Percentiles rank a stretch among this genome's conserved stretches.
Evolutionary conservation across 1,139 yeast genomes (phyloP).

Genomic region (Suhomyces bribrorum): DNA sequence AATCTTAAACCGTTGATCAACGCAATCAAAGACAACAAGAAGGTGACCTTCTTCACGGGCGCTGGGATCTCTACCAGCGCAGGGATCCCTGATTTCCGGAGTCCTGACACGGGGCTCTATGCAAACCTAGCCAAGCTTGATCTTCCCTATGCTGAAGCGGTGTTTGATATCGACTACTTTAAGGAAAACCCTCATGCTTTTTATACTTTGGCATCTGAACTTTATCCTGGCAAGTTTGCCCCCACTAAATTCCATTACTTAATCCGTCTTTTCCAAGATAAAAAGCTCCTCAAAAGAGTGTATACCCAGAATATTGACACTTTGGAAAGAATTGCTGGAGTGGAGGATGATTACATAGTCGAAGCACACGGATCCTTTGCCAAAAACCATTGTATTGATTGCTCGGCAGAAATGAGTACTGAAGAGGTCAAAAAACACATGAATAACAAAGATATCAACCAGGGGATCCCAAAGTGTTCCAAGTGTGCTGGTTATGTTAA

Average conservation of each 20-base stretch:
- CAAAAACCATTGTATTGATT: slow-evolving; percentile 75
- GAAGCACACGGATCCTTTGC: slow-evolving; percentile 98
- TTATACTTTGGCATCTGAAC: slow-evolving; percentile 77
- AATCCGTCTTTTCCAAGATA: slow-evolving; percentile 65
- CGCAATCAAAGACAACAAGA: slow-evolving; percentile 19
- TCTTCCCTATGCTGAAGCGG: slow-evolving; percentile 92
- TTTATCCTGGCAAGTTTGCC: slow-evolving; percentile 82
- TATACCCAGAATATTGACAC: slow-evolving; percentile 95
- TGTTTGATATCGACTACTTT: slow-evolving; percentile 85
- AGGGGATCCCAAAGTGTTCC: slow-evolving; percentile 51
- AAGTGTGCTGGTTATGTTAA: slow-evolving; percentile 75
- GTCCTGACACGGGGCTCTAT: slow-evolving; percentile 89
- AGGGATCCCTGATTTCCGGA: slow-evolving; percentile 93
- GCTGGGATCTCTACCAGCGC: slow-evolving; percentile 94
- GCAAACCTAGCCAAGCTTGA: slow-evolving; percentile 73
- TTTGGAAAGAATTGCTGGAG: slow-evolving; percentile 82
- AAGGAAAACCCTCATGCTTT: slow-evolving; percentile 76
- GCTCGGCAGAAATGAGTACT: slow-evolving; percentile 56
- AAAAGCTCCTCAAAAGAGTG: slow-evolving; percentile 61
- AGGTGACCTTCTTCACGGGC: slow-evolving; percentile 62
- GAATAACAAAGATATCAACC: slow-evolving; percentile 25
- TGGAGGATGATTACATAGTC: slow-evolving; percentile 60
- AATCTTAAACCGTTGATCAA: slow-evolving; percentile 14
- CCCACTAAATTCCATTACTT: slow-evolving; percentile 84
- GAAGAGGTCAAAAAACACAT: slow-evolving; percentile 51